phyloP scores from a whole-genome alignment of 768 basidiomycete species.

The Lepiota venenata region DNA sequence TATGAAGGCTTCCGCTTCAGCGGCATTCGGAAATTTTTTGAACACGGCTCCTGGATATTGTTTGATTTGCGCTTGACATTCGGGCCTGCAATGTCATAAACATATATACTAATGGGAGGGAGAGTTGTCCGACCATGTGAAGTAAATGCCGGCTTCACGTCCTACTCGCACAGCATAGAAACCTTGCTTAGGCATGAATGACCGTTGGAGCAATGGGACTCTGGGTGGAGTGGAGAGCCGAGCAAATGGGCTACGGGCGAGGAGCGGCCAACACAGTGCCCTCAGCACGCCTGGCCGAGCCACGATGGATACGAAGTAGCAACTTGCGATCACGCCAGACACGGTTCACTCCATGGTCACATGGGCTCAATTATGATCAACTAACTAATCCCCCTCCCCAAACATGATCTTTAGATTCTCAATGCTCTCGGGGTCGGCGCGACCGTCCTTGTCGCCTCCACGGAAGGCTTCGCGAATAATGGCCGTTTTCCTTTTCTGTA shows the following conservation, averaged over 20 bases:
- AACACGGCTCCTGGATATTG: conserved; percentile 57
- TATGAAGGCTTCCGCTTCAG: conserved; percentile 60
- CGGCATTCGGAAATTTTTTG: conserved; percentile 60
- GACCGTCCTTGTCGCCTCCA: conserved; percentile 39
- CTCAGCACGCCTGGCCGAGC: background rate
- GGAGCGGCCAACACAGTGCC: background rate
- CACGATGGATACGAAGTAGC: background rate
- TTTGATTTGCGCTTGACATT: conserved; percentile 66
- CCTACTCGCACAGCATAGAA: conserved; percentile 80
- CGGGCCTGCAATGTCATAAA: conserved; percentile 47
- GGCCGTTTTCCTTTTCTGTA: conserved; percentile 85
- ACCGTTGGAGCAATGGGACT: conserved; percentile 10
- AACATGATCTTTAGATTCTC: conserved; percentile 84
- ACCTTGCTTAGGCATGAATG: conserved; percentile 32
- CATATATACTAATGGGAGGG: background rate
- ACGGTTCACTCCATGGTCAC: background rate
- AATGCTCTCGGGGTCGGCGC: conserved; percentile 64
- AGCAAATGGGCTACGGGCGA: background rate
- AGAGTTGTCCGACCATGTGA: conserved; percentile 54
- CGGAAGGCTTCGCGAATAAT: conserved; percentile 84
- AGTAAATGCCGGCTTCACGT: conserved; percentile 59
- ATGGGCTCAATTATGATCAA: background rate
- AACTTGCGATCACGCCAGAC: background rate
- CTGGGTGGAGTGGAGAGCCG: background rate
- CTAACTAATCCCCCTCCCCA: conserved; percentile 36